phyloP scores from a whole-genome alignment of 2,329 filamentous ascomycete species.

The Cladobotryum protrusum region DNA sequence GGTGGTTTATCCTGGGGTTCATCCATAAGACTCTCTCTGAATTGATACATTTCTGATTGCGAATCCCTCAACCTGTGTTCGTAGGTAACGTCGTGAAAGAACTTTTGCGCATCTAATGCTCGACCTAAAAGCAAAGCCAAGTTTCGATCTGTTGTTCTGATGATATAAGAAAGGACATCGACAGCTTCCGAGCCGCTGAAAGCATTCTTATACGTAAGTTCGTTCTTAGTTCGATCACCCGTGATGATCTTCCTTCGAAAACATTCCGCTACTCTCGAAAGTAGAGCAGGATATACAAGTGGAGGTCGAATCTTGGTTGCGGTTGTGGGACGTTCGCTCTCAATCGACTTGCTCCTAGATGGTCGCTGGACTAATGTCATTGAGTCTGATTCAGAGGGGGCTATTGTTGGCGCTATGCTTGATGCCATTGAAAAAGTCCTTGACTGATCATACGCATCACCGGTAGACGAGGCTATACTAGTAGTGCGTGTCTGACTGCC shows the following conservation, averaged over 20 bases:
- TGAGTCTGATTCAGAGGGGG: slow-evolving; percentile 53
- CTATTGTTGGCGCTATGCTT: slow-evolving; percentile 65
- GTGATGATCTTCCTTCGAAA: slow-evolving; percentile 85
- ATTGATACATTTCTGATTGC: slow-evolving; percentile 93
- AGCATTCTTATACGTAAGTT: slow-evolving; percentile 91
- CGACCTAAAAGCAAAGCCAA: slow-evolving; percentile 84
- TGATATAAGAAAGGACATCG: slow-evolving; percentile 91
- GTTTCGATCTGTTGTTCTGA: slow-evolving; percentile 93
- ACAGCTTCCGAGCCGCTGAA: slow-evolving; percentile 96
- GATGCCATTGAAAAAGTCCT: slow-evolving; percentile 93
- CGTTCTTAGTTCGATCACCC: slow-evolving; percentile 90
- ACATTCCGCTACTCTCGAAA: slow-evolving; percentile 89
- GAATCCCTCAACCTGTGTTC: slow-evolving; percentile 93
- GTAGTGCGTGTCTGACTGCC: slow-evolving; percentile 53
- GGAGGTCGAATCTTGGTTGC: slow-evolving; percentile 62
- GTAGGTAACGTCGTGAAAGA: slow-evolving; percentile 98
- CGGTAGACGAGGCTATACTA: slow-evolving; percentile 53
- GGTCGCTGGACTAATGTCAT: slow-evolving; percentile 46
- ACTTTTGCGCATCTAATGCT: slow-evolving; percentile 93
- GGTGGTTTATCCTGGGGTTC: slow-evolving; percentile 62
- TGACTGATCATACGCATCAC: slow-evolving; percentile 38
- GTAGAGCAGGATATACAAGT: slow-evolving; percentile 84
- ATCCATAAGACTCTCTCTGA: slow-evolving; percentile 86
- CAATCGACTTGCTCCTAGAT: slow-evolving; percentile 50
- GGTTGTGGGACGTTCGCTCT: slow-evolving; percentile 51